A percentile compares a stretch with the other conserved stretches of the same genome.
phyloP scores from a whole-genome alignment of 768 basidiomycete genomes.

The Lactarius sp. region DNA sequence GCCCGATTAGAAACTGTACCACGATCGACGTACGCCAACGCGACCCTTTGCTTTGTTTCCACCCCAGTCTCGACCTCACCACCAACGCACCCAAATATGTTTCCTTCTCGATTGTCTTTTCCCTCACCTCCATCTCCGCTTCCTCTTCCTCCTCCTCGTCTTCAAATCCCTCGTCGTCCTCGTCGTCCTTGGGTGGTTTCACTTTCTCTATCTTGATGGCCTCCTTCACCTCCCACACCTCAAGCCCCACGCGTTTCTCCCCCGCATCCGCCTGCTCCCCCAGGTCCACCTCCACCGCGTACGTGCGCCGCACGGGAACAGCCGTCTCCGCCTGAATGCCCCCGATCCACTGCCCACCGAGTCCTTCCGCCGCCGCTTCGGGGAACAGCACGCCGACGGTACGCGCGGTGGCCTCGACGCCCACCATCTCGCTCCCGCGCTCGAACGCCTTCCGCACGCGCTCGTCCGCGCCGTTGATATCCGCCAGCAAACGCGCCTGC shows the following conservation, averaged over 20 bases:
- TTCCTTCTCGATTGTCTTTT: constrained; percentile 55
- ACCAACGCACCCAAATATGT: constrained; percentile 38
- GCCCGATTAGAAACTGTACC: constrained; percentile 36
- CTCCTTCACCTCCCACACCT: constrained; percentile 67
- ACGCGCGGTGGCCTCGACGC: constrained; percentile 51
- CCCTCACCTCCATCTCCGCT: constrained; percentile 59
- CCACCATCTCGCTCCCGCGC: constrained; percentile 38
- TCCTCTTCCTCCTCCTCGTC: constrained; percentile 57
- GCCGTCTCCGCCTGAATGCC: constrained; percentile 67
- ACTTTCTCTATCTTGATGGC: constrained; percentile 58
- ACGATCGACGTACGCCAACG: constrained; percentile 50
- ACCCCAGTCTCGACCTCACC: constrained; percentile 36
- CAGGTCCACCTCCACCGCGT: constrained; percentile 55
- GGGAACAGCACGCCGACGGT: constrained; percentile 69
- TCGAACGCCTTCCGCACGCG: constrained; percentile 49
- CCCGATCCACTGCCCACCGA: constrained; percentile 63
- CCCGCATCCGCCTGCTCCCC: constrained; percentile 36
- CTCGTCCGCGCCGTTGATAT: constrained; percentile 44
- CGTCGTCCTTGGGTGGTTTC: constrained; percentile 41
- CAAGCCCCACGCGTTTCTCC: constrained; percentile 48
- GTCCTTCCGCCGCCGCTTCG: constrained; percentile 31
- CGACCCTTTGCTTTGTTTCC: constrained; percentile 42
- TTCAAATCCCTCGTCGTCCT: constrained; percentile 36
- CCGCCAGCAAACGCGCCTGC: constrained; percentile 60
- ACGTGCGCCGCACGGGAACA: constrained; percentile 57